A percentile compares a stretch with the other conserved stretches of the same genome.
Evolutionary conservation across 2,329 filamentous ascomycete genomes (phyloP).

Genomic region (Pseudocercospora macadamiae): DNA sequence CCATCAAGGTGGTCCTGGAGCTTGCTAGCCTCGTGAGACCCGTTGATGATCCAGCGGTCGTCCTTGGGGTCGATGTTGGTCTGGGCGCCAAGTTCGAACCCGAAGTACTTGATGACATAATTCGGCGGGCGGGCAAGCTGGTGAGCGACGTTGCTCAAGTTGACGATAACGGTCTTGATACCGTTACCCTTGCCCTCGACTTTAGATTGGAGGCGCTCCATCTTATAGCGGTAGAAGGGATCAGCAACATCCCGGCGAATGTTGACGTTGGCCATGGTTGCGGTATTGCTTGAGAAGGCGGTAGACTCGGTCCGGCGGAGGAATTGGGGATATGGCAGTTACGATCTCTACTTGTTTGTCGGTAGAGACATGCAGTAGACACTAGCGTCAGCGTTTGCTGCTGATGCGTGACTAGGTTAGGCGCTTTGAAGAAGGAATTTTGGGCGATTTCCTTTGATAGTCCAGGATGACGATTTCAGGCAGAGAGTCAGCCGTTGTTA

Average conservation of each 20-base stretch:
- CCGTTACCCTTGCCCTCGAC: constrained; percentile 99
- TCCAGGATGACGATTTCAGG: constrained; percentile 19
- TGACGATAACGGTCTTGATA: constrained; percentile 98
- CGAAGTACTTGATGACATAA: constrained; percentile 99
- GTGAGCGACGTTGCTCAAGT: constrained; percentile 88
- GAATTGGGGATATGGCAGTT: constrained; percentile 7
- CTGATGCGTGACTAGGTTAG: constrained; percentile 23
- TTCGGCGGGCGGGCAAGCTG: constrained; percentile 89
- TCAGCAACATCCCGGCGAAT: constrained; percentile 97
- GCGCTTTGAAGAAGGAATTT: constrained; percentile 22
- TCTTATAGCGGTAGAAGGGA: constrained; percentile 99
- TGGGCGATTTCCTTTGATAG: constrained; percentile 17
- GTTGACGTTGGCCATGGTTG: constrained; percentile 95
- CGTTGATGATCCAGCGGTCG: constrained; percentile 99
- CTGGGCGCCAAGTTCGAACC: constrained; percentile 97
- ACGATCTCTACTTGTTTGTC: constrained; percentile 27
- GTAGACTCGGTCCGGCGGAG: constrained; percentile 10
- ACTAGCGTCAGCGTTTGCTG: constrained; percentile 34
- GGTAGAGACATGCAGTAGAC: constrained; percentile 63
- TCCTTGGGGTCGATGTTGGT: constrained; percentile 97
- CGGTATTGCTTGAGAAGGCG: constrained; percentile 44
- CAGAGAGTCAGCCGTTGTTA: constrained; percentile 77
- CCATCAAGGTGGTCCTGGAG: constrained; percentile 97
- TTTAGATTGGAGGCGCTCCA: constrained; percentile 98
- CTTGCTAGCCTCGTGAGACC: constrained; percentile 91